Evolutionary conservation across 208 protist species (phyloP), one percentile per base, ranked within the genome.

Genomic region (Phytomonas sp.): DNA sequence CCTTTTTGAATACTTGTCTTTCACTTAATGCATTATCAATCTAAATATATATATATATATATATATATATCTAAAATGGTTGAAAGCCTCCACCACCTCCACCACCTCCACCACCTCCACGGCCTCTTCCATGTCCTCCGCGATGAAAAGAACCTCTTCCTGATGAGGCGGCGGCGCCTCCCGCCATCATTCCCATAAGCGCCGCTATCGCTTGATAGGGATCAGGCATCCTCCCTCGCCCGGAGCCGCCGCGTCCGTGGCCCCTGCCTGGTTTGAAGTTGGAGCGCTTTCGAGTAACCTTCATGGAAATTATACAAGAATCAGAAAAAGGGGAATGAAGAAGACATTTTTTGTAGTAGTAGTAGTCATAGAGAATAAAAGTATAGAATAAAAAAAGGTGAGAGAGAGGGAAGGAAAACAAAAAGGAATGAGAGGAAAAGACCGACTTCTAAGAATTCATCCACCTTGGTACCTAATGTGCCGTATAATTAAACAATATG

Each of bases 221-320:
- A 56, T 89, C 84, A 5, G 65, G 59, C 36, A 9, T 17, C 11
- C 63, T 40, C 29, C 37, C 70, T 68, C 62, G 33, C 30, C 67
- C 26, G 2, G 69, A 53, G 20, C 33, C 75, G 51, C 71, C 67
- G 61, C 74, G 66, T 15, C 73, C 60, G 56, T 73, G 62, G 29
- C 75, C 65, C 33, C 63, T 66, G 31, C 71, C 67, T 0, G 84
- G 77, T 37, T 83, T 77, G 37, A 85, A 88, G 62, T 84, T 74
- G n/a, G 87, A 93, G 15, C 81, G 79, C 67, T 93, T 93, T 59
- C 85, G 86, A 26, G 82, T 85, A 26, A 93, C 87, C 87, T 93
- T 46, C 66, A 71, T 20, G 30, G 37, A 26, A 67, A 8, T 51
- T 32, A 66, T 15, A 31, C 65, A n/a, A 56, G 33, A 66, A 29